phyloP scores from a whole-genome alignment of 306 rosid species.

The Lagenaria siceraria region DNA sequence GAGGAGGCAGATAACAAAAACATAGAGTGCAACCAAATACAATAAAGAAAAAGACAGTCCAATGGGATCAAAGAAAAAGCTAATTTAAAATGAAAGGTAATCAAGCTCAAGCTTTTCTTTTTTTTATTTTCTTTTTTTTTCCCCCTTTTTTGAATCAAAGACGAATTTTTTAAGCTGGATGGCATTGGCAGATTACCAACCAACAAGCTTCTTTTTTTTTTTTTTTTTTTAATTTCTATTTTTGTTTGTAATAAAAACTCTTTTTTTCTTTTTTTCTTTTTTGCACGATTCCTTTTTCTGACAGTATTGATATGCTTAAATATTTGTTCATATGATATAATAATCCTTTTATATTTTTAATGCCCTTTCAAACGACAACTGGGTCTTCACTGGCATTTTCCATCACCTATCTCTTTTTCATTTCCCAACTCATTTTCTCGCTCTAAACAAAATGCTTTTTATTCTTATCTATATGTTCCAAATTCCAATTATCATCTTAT shows the following conservation, averaged over 20 bases:
- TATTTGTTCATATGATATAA: not conserved
- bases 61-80: not conserved
- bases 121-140: not conserved
- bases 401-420: constrained; percentile 5
- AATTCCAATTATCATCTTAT: no score
- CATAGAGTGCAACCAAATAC: not conserved
- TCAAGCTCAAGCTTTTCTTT: not conserved
- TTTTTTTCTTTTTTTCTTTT: not conserved
- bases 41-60: not conserved
- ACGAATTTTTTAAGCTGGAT: constrained; percentile 1
- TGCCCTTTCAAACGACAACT: not conserved
- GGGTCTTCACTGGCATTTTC: constrained; percentile 5
- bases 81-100: not conserved
- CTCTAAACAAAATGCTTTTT: not conserved
- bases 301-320: constrained; percentile 3
- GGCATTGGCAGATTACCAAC: constrained; percentile 3
- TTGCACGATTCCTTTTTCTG: constrained; percentile 4
- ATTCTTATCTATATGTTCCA: not conserved
- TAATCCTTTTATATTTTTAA: not conserved
- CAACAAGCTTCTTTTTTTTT: not conserved
- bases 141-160: not conserved
- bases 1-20: not conserved
- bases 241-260: not conserved
- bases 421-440: not conserved
- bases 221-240: not conserved